Conservation (phyloP, 2,329 filamentous ascomycete genomes). For the Calonectria pteridis region DNA sequence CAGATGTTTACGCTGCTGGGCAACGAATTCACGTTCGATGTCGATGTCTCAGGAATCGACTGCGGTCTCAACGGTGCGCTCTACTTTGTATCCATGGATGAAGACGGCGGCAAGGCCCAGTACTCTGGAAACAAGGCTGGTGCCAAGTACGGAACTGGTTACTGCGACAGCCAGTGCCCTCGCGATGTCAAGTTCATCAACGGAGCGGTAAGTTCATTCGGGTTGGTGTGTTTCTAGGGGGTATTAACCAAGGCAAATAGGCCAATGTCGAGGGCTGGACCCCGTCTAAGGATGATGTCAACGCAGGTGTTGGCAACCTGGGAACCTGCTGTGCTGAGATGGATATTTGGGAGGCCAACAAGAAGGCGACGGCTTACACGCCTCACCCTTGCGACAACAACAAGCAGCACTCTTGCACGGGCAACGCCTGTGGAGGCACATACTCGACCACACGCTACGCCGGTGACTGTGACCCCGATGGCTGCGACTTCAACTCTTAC, state of each 20-base stretch:
- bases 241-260: slow-evolving; percentile 39
- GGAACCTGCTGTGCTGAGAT: slow-evolving; percentile 74
- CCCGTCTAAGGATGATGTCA: slow-evolving; percentile 64
- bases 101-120: slow-evolving; percentile 65
- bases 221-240: slow-evolving; percentile 32
- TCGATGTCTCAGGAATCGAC: slow-evolving; percentile 75
- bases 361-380: slow-evolving; percentile 72
- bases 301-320: slow-evolving; percentile 63
- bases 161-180: slow-evolving; percentile 66
- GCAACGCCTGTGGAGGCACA: slow-evolving; percentile 65
- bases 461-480: slow-evolving; percentile 76
- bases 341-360: slow-evolving; percentile 76
- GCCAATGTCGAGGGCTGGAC: slow-evolving; percentile 67
- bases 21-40: slow-evolving; percentile 79
- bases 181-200: slow-evolving; percentile 70
- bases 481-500: slow-evolving; percentile 79
- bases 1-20: slow-evolving; percentile 74
- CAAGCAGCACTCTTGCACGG: slow-evolving; percentile 64
- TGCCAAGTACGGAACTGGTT: slow-evolving; percentile 72
- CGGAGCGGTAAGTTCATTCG: slow-evolving; percentile 54
- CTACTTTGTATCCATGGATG: slow-evolving; percentile 74
- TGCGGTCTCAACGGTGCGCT: slow-evolving; percentile 81
- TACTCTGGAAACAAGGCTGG: slow-evolving; percentile 64
- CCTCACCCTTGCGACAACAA: slow-evolving; percentile 72
- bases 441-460: slow-evolving; percentile 67